Evolutionary conservation across 495 filamentous ascomycete species (phyloP).

Genomic region (Penicillium bialowiezense): DNA sequence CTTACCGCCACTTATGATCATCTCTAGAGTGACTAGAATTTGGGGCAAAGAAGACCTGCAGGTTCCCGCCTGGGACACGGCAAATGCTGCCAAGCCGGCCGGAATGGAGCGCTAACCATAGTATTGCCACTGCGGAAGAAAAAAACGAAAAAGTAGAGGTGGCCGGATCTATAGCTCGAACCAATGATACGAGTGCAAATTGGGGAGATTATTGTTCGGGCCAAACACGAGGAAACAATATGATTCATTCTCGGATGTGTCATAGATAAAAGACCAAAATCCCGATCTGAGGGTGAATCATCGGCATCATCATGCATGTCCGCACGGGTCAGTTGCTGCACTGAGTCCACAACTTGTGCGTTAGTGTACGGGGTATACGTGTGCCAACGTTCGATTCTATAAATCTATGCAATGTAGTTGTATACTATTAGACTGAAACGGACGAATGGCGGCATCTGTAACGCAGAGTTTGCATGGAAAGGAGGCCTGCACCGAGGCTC

Average conservation of each 20-base stretch:
- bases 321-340: constrained; percentile 17
- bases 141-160: constrained; percentile 4
- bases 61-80: constrained; percentile 1
- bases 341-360: constrained; percentile 1
- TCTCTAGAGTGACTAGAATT: not conserved
- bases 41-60: constrained; percentile 5
- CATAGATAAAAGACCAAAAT: not conserved
- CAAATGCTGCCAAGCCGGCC: not conserved
- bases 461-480: not conserved
- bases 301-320: constrained; percentile 3
- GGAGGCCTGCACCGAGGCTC: not conserved
- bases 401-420: not conserved
- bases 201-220: not conserved
- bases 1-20: constrained; percentile 21
- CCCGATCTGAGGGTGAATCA: constrained; percentile 21
- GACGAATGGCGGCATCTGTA: not conserved
- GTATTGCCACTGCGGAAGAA: constrained; percentile 19
- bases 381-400: not conserved
- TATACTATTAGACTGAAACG: not conserved
- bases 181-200: constrained; percentile 1
- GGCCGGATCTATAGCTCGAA: constrained; percentile 1
- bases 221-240: constrained; percentile 14
- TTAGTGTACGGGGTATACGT: too few species aligned
- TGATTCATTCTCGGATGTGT: constrained; percentile 23
- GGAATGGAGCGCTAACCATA: constrained; percentile 14